Evolutionary conservation across 2,329 filamentous ascomycete genomes (phyloP).

Genomic region (Zelopaecilomyces penicillatus): DNA sequence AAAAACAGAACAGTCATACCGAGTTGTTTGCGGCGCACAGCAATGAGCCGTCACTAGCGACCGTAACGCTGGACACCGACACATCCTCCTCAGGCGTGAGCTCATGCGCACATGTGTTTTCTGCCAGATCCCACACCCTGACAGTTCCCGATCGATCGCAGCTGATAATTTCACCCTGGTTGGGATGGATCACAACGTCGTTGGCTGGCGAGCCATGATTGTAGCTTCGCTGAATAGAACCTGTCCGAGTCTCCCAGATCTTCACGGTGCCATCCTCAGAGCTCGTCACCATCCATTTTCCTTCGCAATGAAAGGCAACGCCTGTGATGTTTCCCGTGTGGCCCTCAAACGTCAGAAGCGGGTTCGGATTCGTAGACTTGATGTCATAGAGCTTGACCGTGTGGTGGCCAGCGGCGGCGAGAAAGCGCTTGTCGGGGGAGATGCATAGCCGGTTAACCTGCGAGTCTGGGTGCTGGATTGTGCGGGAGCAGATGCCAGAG

Average conservation of each 20-base stretch:
- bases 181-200: conserved; percentile 98
- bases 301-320: conserved; percentile 95
- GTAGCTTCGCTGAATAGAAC: conserved; percentile 85
- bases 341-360: conserved; percentile 87
- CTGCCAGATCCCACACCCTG: conserved; percentile 89
- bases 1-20: conserved; percentile 37
- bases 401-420: conserved; percentile 71
- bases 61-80: conserved; percentile 86
- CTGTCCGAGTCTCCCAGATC: conserved; percentile 89
- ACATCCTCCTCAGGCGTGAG: conserved; percentile 95
- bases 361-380: conserved; percentile 93
- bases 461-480: conserved; percentile 95
- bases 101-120: conserved; percentile 95
- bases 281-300: conserved; percentile 99
- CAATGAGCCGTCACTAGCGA: conserved; percentile 86
- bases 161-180: conserved; percentile 95
- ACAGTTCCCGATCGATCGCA: conserved; percentile 91
- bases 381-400: conserved; percentile 98
- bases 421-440: conserved; percentile 92
- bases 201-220: conserved; percentile 83
- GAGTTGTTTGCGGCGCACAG: conserved; percentile 89
- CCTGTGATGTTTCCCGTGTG: conserved; percentile 95
- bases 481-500: conserved; percentile 94
- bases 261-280: conserved; percentile 95
- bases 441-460: conserved; percentile 98